Percentiles rank a stretch among this genome's conserved stretches.
Conservation (phyloP, 2,329 filamentous ascomycete species). For the Xylariaceae sp. region DNA sequence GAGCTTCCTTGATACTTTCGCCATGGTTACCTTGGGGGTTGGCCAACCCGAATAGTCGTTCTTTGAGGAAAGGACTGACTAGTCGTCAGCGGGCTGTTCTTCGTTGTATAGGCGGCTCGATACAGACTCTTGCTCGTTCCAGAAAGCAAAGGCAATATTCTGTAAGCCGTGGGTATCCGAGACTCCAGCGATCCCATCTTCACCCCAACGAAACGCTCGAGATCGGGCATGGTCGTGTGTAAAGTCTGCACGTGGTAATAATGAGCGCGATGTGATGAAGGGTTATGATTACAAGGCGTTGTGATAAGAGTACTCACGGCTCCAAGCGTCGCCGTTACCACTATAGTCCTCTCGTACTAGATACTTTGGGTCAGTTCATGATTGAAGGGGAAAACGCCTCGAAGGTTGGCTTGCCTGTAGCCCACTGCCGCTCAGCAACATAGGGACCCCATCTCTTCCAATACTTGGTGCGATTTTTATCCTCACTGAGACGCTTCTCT, state of each 20-base stretch:
- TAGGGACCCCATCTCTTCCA: conserved; percentile 99
- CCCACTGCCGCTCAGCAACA: conserved; percentile 92
- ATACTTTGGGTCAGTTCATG: conserved; percentile 17
- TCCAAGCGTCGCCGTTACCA: conserved; percentile 92
- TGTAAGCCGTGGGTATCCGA: conserved; percentile 87
- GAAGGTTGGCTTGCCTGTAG: conserved; percentile 66
- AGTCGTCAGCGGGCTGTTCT: conserved; percentile 42
- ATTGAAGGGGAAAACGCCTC: background rate
- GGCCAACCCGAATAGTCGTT: conserved; percentile 90
- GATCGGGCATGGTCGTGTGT: conserved; percentile 89
- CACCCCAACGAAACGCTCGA: conserved; percentile 90
- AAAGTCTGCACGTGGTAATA: conserved; percentile 66
- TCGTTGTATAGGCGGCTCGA: background rate
- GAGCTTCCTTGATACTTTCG: conserved; percentile 93
- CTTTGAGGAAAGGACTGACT: conserved; percentile 83
- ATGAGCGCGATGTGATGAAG: conserved; percentile 30
- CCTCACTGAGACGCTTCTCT: conserved; percentile 86
- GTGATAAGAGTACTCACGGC: conserved; percentile 63
- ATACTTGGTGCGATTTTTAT: conserved; percentile 81
- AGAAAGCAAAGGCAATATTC: conserved; percentile 94
- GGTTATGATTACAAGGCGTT: background rate
- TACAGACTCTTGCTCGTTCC: conserved; percentile 90
- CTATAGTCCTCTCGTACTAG: conserved; percentile 88
- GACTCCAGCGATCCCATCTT: conserved; percentile 95
- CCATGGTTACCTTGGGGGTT: conserved; percentile 98